Evolutionary conservation across 1,139 yeast species (phyloP).

Genomic region (Kluyveromyces marxianus): DNA sequence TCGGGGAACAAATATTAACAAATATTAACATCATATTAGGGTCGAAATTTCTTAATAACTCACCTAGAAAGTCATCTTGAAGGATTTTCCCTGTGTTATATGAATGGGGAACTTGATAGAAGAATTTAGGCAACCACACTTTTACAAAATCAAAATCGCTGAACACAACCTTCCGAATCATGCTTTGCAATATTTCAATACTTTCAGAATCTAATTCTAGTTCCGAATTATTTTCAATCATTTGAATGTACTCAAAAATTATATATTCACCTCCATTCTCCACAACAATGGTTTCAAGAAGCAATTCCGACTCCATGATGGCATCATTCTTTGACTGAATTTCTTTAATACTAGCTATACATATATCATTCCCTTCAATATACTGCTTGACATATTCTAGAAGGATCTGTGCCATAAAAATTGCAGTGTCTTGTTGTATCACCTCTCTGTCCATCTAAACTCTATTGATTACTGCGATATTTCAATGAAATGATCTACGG

Average conservation of each 20-base stretch:
- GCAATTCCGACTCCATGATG: neutral
- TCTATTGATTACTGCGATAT: no score
- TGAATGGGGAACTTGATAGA: neutral
- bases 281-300: neutral
- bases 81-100: neutral
- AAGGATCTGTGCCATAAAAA: neutral
- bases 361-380: neutral
- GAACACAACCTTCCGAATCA: neutral
- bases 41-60: neutral
- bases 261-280: constrained; percentile 1
- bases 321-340: neutral
- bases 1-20: neutral
- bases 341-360: neutral
- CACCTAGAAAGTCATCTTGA: neutral
- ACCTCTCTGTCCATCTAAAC: no score
- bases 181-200: neutral
- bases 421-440: no score
- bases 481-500: no score
- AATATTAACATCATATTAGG: neutral
- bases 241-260: neutral
- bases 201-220: neutral
- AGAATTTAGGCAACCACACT: constrained; percentile 1
- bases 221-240: neutral
- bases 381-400: neutral
- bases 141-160: neutral